These are phyloP conservation scores for Ophiocordyceps australis DNA, from an alignment of 2,329 filamentous ascomycete species.

Conservation along the genomic window DNA sequence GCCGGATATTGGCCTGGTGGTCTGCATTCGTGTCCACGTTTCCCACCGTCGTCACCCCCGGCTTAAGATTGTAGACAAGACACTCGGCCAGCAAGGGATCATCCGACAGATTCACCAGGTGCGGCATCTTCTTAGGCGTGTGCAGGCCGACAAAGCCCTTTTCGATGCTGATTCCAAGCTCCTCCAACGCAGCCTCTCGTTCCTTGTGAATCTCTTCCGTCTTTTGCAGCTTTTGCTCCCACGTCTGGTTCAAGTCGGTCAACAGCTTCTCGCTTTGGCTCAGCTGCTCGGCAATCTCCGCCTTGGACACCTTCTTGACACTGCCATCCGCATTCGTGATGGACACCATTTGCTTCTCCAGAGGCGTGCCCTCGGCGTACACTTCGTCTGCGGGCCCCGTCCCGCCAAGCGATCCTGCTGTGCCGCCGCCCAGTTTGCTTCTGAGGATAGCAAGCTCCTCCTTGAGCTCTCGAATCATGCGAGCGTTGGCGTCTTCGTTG, in stretches of 20 bases:
- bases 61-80: constrained; percentile 94
- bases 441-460: constrained; percentile 78
- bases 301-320: constrained; percentile 92
- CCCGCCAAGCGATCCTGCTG: constrained; percentile 26
- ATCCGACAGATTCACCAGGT: constrained; percentile 94
- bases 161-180: constrained; percentile 95
- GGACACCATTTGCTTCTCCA: constrained; percentile 92
- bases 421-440: constrained; percentile 59
- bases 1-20: constrained; percentile 65
- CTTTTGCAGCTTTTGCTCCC: constrained; percentile 90
- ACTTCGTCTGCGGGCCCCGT: constrained; percentile 50
- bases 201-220: constrained; percentile 98
- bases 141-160: constrained; percentile 93
- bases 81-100: constrained; percentile 89
- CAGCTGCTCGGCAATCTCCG: constrained; percentile 91
- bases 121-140: constrained; percentile 97
- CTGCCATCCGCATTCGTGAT: constrained; percentile 74
- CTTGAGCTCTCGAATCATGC: constrained; percentile 96
- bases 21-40: constrained; percentile 74
- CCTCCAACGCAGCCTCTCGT: constrained; percentile 82
- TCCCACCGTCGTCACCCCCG: constrained; percentile 81
- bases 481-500: constrained; percentile 95
- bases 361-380: constrained; percentile 81
- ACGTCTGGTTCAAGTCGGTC: constrained; percentile 91
- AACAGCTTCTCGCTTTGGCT: constrained; percentile 94